These are phyloP conservation scores for Eutypella sp. DNA, from an alignment of 2,329 filamentous ascomycete genomes.

Conservation along the genomic window DNA sequence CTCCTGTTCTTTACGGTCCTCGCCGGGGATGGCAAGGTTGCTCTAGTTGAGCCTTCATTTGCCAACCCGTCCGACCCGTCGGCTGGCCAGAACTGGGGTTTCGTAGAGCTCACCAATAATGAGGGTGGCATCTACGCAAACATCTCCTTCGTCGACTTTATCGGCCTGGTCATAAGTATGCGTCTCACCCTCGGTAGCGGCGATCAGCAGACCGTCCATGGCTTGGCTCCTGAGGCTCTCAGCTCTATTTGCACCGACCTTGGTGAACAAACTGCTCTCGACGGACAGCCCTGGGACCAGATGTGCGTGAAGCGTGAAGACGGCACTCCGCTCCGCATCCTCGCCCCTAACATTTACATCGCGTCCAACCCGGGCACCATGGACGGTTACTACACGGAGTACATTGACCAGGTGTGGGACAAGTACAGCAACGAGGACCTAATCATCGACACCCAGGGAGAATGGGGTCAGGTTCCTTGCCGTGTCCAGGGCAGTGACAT, in stretches of 20 bases:
- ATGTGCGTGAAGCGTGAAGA: conserved; percentile 31
- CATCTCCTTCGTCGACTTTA: conserved; percentile 48
- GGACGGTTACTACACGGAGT: conserved; percentile 35
- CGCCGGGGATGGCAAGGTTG: conserved; percentile 20
- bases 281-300: conserved; percentile 34
- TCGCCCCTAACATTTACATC: conserved; percentile 37
- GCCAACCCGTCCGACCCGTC: conserved; percentile 39
- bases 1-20: conserved; percentile 35
- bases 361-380: conserved; percentile 27
- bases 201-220: conserved; percentile 33
- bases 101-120: conserved; percentile 43
- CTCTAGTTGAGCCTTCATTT: conserved; percentile 44
- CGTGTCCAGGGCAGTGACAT: conserved; percentile 23
- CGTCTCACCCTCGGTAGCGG: conserved; percentile 32
- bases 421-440: conserved; percentile 31
- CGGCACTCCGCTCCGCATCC: conserved; percentile 33
- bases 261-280: conserved; percentile 20
- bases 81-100: conserved; percentile 42
- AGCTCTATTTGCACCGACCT: conserved; percentile 36
- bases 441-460: conserved; percentile 36
- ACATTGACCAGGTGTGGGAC: conserved; percentile 38
- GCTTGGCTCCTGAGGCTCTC: conserved; percentile 33
- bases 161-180: conserved; percentile 48
- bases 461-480: conserved; percentile 28
- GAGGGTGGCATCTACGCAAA: conserved; percentile 39